Evolutionary conservation across 1,284 basidiomycete species (phyloP), one percentile per base, ranked within the genome.

Genomic region (Stygiomarasmius scandens): DNA sequence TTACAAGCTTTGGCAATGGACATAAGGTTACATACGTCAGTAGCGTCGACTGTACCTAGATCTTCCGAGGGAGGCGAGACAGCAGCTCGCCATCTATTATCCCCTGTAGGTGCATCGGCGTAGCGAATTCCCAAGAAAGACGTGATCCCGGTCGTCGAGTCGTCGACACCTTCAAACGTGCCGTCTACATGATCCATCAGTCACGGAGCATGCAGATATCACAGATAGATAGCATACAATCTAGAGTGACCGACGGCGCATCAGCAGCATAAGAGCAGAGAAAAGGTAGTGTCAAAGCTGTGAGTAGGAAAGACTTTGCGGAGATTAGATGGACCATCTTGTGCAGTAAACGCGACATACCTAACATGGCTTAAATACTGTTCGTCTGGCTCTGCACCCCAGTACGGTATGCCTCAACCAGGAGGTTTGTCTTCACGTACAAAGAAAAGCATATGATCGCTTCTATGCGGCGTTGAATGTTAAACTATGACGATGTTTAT

Each of bases 51-150:
- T 19, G 58, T 60, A 25, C 75, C 75, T 8, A 77, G 63, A 22
- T 74, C 61, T 12, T 32, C 68, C 11, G 67, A 71, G 9, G 75
- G 75, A 47, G 75, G 75, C 2, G 67, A 69, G 10, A 77, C 69
- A 20, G 76, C 74, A 1, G 74, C 71, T 47, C 68, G 63, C 74
- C 74, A 78, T 52, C 76, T 67, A 38, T 74, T 64, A n/a, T 72
- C 57, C 5, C 74, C 74, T 32, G 68, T 44, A 16, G 76, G 76
- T 4, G 75, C 61, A 56, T 77, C 74, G 20, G 76, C 75, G 61
- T 68, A 78, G 24, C 71, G 71, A 23, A 78, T 63, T 3, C 76
- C 76, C 5, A 56, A 63, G 60, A 72, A 77, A 8, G 66, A 73
- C 2, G 66, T 71, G 16, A 76, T 69, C 0, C 68, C 68, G 27